Evolutionary conservation across 768 basidiomycete genomes (phyloP).

Genomic region (Mycena galericulata): DNA sequence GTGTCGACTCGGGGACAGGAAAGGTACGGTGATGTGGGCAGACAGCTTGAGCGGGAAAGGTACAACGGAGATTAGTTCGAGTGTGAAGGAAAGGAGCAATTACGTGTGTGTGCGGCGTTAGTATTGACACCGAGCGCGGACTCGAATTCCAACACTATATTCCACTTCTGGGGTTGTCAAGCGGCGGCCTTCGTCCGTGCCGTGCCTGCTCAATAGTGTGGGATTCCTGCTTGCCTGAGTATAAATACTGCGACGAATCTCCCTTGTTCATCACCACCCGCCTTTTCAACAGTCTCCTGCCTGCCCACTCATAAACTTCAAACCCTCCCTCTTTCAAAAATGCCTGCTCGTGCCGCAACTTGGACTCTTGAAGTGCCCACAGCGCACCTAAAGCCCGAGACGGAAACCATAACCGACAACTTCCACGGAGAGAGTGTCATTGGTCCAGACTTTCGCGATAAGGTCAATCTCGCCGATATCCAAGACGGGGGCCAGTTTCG

Average conservation of each 20-base stretch:
- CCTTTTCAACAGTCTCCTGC: background rate
- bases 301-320: background rate
- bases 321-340: background rate
- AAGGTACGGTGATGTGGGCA: too few relatives aligned
- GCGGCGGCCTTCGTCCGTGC: background rate
- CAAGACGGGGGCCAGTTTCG: background rate
- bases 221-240: background rate
- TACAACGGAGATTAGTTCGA: too few relatives aligned
- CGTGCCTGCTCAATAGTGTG: background rate
- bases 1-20: too few relatives aligned
- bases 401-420: background rate
- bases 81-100: too few relatives aligned
- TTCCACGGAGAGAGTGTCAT: background rate
- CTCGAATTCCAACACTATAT: too few relatives aligned
- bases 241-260: background rate
- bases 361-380: constrained; percentile 1
- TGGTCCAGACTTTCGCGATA: background rate
- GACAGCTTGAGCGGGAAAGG: too few relatives aligned
- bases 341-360: background rate
- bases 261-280: background rate
- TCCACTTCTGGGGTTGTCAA: background rate
- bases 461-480: background rate
- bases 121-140: too few relatives aligned
- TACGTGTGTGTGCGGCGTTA: too few relatives aligned
- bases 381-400: background rate